Conservation (phyloP, 2,329 filamentous ascomycete species). For the Sclerotinia minor region DNA sequence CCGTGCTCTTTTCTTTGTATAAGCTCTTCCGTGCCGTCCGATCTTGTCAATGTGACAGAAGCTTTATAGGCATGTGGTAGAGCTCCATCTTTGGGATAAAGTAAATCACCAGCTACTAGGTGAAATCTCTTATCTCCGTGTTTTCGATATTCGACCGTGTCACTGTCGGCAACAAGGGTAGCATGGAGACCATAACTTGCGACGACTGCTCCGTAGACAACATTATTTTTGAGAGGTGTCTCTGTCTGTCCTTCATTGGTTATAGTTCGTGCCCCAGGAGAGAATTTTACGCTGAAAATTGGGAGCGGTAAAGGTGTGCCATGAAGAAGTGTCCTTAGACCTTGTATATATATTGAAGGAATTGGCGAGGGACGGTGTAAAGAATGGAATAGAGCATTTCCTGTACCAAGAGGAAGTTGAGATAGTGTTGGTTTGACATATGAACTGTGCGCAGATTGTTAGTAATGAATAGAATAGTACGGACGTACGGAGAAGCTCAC, state of each 20-base stretch:
- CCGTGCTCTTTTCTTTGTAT: slow-evolving; percentile 56
- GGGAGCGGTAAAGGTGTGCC: slow-evolving; percentile 59
- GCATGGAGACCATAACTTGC: slow-evolving; percentile 90
- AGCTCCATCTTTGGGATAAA: slow-evolving; percentile 56
- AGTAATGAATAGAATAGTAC: slow-evolving; percentile 31
- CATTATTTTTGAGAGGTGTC: slow-evolving; percentile 33
- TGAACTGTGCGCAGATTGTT: slow-evolving; percentile 24
- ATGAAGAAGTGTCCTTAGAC: slow-evolving; percentile 59
- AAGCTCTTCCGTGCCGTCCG: slow-evolving; percentile 35
- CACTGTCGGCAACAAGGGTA: slow-evolving; percentile 84
- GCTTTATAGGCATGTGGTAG: slow-evolving; percentile 58
- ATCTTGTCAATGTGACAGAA: slow-evolving; percentile 46
- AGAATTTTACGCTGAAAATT: slow-evolving; percentile 62
- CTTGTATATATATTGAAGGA: slow-evolving; percentile 45
- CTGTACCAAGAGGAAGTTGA: slow-evolving; percentile 63
- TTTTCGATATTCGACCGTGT: slow-evolving; percentile 76
- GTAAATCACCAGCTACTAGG: slow-evolving; percentile 76
- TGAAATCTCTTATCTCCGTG: slow-evolving; percentile 77
- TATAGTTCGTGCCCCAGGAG: slow-evolving; percentile 52
- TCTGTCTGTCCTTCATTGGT: slow-evolving; percentile 40
- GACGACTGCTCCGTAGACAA: slow-evolving; percentile 75
- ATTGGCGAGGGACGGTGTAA: slow-evolving; percentile 51
- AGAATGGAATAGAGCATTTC: slow-evolving; percentile 65
- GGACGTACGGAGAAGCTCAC: slow-evolving; percentile 28
- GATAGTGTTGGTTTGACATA: slow-evolving; percentile 49